Conservation (phyloP, 2,329 filamentous ascomycete species). For the Hymenoscyphus infarciens region DNA sequence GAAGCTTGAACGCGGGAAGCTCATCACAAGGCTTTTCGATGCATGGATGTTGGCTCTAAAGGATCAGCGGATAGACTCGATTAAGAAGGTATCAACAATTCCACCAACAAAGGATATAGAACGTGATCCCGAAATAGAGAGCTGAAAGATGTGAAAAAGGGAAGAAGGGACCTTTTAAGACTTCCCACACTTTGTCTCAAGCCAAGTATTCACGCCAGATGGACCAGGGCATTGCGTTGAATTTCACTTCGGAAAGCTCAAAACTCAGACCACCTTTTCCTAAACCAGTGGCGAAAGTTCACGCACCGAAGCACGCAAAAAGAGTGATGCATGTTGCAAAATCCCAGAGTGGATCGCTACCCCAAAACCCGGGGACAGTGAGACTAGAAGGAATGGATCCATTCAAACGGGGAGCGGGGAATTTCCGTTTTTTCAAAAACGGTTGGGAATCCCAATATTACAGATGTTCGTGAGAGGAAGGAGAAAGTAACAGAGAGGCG, state of each 20-base stretch:
- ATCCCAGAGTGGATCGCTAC: not conserved
- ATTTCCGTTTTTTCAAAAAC: no score
- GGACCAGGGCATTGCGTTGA: not conserved
- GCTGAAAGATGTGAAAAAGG: not conserved
- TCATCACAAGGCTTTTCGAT: not conserved
- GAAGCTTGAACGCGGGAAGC: not conserved
- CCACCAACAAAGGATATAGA: not conserved
- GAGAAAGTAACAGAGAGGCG: no score
- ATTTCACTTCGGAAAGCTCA: not conserved
- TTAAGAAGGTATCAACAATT: not conserved
- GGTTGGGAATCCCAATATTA: not conserved
- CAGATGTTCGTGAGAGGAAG: no score
- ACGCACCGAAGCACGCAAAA: not conserved
- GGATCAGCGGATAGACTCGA: not conserved
- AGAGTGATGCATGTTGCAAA: not conserved
- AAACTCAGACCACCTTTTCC: not conserved
- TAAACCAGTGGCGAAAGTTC: not conserved
- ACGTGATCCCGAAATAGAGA: not conserved
- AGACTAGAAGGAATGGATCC: no score
- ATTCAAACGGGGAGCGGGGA: no score
- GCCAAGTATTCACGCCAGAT: no score
- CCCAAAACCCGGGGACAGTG: not conserved
- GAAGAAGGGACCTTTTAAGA: not conserved
- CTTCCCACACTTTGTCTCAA: no score
- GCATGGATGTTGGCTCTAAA: not conserved